phyloP scores from a whole-genome alignment of 768 basidiomycete species.

The Trametes maxima region DNA sequence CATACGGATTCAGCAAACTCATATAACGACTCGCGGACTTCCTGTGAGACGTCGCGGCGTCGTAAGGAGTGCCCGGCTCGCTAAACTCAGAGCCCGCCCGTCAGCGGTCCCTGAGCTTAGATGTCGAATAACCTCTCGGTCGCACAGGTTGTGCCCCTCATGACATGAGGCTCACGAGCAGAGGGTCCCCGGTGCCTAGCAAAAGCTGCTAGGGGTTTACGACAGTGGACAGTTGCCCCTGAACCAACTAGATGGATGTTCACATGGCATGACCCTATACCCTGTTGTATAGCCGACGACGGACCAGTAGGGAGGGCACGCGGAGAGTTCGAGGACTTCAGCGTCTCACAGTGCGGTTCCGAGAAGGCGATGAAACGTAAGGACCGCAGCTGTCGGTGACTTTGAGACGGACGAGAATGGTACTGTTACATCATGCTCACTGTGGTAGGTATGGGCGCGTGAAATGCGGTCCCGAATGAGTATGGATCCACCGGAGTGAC shows the following conservation, averaged over 20 bases:
- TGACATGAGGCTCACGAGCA: too few species aligned
- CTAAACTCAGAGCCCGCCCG: background rate
- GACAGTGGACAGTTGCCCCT: too few species aligned
- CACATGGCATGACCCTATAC: too few species aligned
- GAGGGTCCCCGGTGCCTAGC: too few species aligned
- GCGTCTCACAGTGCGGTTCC: background rate
- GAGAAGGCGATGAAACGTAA: background rate
- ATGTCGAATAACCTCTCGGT: conserved; percentile 1
- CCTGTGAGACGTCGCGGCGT: background rate
- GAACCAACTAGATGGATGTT: background rate
- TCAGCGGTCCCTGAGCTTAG: background rate
- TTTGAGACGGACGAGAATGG: background rate
- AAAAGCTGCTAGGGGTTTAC: too few species aligned
- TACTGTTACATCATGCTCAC: conserved; percentile 5
- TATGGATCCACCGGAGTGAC: too few species aligned
- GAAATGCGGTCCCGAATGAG: too few species aligned
- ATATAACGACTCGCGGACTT: conserved; percentile 12
- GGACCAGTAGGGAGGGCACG: background rate
- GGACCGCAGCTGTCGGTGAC: background rate
- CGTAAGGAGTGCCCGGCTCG: background rate
- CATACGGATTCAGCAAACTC: background rate
- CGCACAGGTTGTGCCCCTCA: background rate
- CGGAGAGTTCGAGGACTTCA: background rate
- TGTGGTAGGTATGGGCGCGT: background rate
- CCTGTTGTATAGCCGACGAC: background rate